A percentile compares a stretch with the other conserved stretches of the same genome.
Evolutionary conservation across 352 stramenopile genomes (phyloP).

Genomic region (Saprolegnia parasitica): DNA sequence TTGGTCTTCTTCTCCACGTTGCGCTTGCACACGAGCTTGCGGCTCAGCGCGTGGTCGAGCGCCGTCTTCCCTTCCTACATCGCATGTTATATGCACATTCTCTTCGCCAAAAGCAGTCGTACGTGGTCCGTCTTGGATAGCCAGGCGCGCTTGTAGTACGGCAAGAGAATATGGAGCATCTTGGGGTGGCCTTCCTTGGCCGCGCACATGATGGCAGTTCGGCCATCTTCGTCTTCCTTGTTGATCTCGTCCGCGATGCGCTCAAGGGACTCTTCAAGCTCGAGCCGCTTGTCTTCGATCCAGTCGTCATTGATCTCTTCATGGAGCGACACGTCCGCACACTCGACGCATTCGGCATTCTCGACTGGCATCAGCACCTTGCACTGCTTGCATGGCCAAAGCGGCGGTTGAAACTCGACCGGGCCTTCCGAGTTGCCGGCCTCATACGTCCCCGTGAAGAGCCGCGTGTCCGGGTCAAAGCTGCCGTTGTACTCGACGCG

Average conservation of each 20-base stretch:
- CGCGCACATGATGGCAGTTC: conserved; percentile 15
- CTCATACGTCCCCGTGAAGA: conserved; percentile 1
- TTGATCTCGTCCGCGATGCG: conserved; percentile 7
- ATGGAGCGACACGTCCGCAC: background rate
- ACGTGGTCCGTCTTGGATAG: conserved; percentile 16
- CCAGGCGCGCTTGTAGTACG: background rate
- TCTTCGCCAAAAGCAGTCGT: background rate
- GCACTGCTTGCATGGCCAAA: conserved; percentile 18
- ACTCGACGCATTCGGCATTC: conserved; percentile 4
- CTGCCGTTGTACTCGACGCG: background rate
- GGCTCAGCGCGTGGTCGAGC: conserved; percentile 13
- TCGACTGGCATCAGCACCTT: conserved; percentile 2
- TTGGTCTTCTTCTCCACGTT: conserved; percentile 15
- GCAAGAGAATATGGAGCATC: conserved; percentile 14
- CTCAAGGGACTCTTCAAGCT: background rate
- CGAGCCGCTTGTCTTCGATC: conserved; percentile 5
- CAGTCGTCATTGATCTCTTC: conserved; percentile 12
- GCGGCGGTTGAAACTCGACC: conserved; percentile 16
- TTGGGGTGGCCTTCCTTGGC: background rate
- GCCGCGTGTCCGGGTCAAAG: conserved; percentile 1
- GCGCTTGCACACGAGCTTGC: conserved; percentile 13
- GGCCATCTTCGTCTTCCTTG: conserved; percentile 7
- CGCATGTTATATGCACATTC: background rate
- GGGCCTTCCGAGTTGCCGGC: background rate
- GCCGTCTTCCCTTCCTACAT: conserved; percentile 18